These are phyloP conservation scores for Fraxinus xanthoxyloides DNA, from an alignment of 305 asterid genomes.

Conservation along the genomic window DNA sequence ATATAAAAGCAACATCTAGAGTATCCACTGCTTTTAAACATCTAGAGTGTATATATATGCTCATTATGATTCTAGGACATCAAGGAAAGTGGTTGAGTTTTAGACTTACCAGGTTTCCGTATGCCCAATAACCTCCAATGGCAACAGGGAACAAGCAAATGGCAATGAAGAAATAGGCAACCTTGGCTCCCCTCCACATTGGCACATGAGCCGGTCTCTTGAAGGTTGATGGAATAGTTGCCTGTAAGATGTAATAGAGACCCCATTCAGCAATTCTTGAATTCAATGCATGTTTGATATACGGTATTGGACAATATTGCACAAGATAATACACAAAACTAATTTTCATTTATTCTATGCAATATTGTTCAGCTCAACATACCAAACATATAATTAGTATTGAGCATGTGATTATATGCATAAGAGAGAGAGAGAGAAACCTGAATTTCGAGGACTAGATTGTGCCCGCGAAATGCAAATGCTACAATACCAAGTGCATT, in stretches of 20 bases:
- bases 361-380: background rate
- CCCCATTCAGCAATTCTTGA: background rate
- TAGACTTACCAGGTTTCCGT: conserved; percentile 86
- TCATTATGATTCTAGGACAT: background rate
- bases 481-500: conserved; percentile 94
- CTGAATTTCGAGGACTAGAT: conserved; percentile 89
- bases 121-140: conserved; percentile 97
- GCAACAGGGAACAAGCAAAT: conserved; percentile 89
- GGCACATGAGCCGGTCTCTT: conserved; percentile 94
- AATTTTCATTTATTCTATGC: background rate
- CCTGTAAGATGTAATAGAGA: conserved; percentile 37
- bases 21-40: background rate
- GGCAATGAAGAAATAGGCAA: conserved; percentile 76
- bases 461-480: conserved; percentile 92
- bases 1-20: background rate
- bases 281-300: background rate
- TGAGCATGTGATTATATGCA: background rate
- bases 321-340: background rate
- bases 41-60: background rate
- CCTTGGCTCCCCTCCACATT: conserved; percentile 97
- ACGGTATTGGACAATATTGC: background rate
- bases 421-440: conserved; percentile 22
- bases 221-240: conserved; percentile 98
- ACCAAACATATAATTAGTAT: background rate
- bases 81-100: background rate